Base-by-base conservation (phyloP, 2,329 filamentous ascomycete genomes). In the Aspergillus piperis region DNA sequence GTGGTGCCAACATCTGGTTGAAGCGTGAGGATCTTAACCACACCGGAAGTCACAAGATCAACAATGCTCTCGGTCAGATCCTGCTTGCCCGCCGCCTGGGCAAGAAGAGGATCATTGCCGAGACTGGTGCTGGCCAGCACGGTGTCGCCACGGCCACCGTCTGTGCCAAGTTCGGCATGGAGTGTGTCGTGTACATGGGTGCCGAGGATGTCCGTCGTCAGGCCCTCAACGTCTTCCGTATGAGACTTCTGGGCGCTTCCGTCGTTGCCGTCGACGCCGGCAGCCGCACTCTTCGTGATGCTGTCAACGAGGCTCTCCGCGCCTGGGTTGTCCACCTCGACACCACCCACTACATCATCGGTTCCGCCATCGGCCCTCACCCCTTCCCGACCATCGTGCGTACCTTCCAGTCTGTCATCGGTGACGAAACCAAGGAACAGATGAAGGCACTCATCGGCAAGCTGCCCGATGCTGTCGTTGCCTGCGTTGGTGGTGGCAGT, bases 21-120 rank as follows among this genome's bases (percentile, higher is more conserved):
- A 99, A 99, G 85, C 88, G 95, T 70, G 95, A 99, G 80, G 95
- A 99, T 75, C 82, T 98, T 59, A 98, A 98, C 79, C 95, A 99
- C 76, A 98, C 95, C 8, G 95, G 95, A 67, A 96, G 91, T 64
- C 95, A 99, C 84, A 99, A 99, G 85, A 98, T 99, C 83, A 99
- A 99, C 83, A 99, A 99, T 71, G 95, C 95, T 0, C 82, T 99
- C 8, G 95, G 95, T 2, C 95, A 99, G 77, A 88, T 97, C 52
- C 85, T 99, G 13, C 81, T 99, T 41, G 95, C 95, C 1, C 85
- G 85, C 69, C 84, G 92, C 63, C 80, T 99, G 52, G 95, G 95
- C 54, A 99, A 99, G 85, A 97, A 89, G 5, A 90, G 92, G 75
- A 98, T 99, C 70, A 99, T 99, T 69, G 95, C 95, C 52, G 95